phyloP scores from a whole-genome alignment of 495 filamentous ascomycete species.

The Penicillium diatomitis region DNA sequence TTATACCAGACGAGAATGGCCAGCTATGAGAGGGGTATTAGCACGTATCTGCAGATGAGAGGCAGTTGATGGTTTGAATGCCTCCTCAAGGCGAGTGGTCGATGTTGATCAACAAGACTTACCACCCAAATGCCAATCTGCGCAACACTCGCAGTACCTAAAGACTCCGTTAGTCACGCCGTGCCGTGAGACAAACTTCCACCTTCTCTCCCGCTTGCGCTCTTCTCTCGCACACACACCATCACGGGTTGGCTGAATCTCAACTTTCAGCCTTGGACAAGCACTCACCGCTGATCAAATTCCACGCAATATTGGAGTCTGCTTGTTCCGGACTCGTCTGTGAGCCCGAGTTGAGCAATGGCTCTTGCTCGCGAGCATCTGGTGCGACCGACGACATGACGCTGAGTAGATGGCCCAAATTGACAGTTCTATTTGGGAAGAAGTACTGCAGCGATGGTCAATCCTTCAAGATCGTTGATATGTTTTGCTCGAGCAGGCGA shows the following conservation, averaged over 20 bases:
- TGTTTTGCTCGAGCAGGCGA: too few species aligned
- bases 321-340: constrained; percentile 61
- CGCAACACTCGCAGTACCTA: constrained; percentile 61
- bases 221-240: too few species aligned
- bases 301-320: constrained; percentile 48
- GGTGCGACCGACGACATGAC: constrained; percentile 15
- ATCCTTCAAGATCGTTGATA: too few species aligned
- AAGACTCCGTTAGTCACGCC: background rate
- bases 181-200: too few species aligned
- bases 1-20: constrained; percentile 62
- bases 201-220: too few species aligned
- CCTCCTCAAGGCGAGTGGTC: background rate
- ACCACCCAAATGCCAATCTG: constrained; percentile 61
- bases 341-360: constrained; percentile 64
- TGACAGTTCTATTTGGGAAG: background rate
- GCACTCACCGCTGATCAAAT: constrained; percentile 66
- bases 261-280: background rate
- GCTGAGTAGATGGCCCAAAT: constrained; percentile 20
- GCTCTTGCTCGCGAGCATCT: constrained; percentile 53
- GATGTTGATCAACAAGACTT: constrained; percentile 9
- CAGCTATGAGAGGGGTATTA: constrained; percentile 41
- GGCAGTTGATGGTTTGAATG: background rate
- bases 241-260: too few species aligned
- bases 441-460: background rate
- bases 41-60: background rate